Percentiles rank a stretch among this genome's conserved stretches.
Evolutionary conservation across 495 filamentous ascomycete genomes (phyloP).

Genomic region (Trichoderma asperelloides): DNA sequence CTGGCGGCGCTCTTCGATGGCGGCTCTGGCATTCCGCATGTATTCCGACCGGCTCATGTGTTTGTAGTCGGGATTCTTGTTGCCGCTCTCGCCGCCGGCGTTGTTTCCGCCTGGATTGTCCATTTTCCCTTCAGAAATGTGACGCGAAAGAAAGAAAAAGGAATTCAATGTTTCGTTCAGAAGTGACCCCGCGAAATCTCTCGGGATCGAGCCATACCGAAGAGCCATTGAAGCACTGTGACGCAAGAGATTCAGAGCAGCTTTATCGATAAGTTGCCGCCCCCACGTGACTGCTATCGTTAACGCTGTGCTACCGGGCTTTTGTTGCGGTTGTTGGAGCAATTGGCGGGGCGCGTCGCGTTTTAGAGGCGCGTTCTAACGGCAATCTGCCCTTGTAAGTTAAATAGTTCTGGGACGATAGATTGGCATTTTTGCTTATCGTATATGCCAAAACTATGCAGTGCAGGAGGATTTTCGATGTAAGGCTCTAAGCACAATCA

Average conservation of each 20-base stretch:
- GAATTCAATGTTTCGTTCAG: neutral
- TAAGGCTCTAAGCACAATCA: neutral
- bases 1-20: constrained; percentile 4
- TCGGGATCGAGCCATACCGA: neutral
- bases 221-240: neutral
- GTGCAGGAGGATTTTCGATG: neutral
- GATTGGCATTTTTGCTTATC: neutral
- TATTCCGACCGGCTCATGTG: constrained; percentile 1
- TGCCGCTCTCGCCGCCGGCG: neutral
- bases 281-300: neutral
- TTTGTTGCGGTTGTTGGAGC: neutral
- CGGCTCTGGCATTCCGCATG: neutral
- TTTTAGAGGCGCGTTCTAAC: neutral
- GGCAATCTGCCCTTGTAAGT: neutral
- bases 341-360: constrained; percentile 3
- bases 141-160: no score
- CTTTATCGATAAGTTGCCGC: neutral
- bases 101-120: neutral
- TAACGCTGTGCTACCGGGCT: neutral
- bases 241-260: neutral
- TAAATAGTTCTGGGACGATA: neutral
- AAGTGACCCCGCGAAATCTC: neutral
- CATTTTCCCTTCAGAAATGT: neutral
- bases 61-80: neutral
- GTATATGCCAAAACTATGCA: neutral